Evolutionary conservation across 2,329 filamentous ascomycete species (phyloP).

Genomic region (Cordyceps pruinosa): DNA sequence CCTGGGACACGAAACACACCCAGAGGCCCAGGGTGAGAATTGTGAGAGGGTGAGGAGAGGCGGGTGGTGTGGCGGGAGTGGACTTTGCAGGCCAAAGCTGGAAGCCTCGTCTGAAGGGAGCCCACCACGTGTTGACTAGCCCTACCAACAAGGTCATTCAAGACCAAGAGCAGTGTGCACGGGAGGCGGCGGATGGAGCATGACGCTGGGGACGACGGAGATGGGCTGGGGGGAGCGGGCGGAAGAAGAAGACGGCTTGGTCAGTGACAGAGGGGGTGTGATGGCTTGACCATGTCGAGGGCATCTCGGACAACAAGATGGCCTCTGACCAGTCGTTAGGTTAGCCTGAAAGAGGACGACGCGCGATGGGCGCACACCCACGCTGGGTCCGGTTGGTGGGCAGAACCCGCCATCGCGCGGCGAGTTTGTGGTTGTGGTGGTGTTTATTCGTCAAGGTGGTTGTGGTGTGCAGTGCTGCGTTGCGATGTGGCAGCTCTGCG

Average conservation of each 20-base stretch:
- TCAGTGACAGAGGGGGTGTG: background rate
- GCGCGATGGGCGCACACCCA: slow-evolving; percentile 3
- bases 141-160: slow-evolving; percentile 4
- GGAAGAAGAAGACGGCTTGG: background rate
- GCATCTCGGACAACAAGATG: background rate
- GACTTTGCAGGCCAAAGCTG: slow-evolving; percentile 7
- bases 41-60: background rate
- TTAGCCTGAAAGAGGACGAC: background rate
- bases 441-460: background rate
- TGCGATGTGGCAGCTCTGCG: no score
- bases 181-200: background rate
- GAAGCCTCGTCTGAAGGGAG: slow-evolving; percentile 12
- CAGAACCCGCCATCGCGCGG: slow-evolving; percentile 3
- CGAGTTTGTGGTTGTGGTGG: background rate
- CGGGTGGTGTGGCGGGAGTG: slow-evolving; percentile 9
- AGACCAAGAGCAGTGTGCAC: background rate
- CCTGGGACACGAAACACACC: slow-evolving; percentile 3
- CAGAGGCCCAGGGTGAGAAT: background rate
- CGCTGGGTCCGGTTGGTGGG: background rate
- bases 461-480: no score
- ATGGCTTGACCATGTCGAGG: background rate
- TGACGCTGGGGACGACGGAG: background rate
- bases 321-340: no score
- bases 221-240: background rate
- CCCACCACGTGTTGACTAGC: slow-evolving; percentile 11